Conservation (phyloP, 2,329 filamentous ascomycete genomes). For the Exophiala bonariae region DNA sequence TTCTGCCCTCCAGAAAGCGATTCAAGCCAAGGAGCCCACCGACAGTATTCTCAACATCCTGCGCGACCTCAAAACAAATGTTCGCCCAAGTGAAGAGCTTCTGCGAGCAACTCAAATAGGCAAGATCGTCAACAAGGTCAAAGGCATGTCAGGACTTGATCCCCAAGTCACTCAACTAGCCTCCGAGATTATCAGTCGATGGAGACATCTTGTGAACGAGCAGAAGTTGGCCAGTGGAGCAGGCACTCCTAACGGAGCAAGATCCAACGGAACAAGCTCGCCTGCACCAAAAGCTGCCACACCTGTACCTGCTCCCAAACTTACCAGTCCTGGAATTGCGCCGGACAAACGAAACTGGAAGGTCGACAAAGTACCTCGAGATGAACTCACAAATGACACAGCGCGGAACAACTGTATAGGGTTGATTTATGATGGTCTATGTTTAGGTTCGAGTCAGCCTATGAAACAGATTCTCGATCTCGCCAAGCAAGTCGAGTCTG, state of each 20-base stretch:
- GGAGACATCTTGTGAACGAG: slow-evolving; percentile 75
- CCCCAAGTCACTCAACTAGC: slow-evolving; percentile 71
- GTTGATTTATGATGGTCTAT: slow-evolving; percentile 90
- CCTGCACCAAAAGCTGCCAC: slow-evolving; percentile 47
- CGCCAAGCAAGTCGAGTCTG: slow-evolving; percentile 72
- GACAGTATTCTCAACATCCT: slow-evolving; percentile 72
- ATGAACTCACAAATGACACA: slow-evolving; percentile 67
- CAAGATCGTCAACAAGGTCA: slow-evolving; percentile 82
- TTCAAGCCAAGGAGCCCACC: slow-evolving; percentile 71
- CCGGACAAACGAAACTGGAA: slow-evolving; percentile 80
- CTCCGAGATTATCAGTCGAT: slow-evolving; percentile 80
- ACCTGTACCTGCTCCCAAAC: slow-evolving; percentile 41
- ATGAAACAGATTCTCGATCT: slow-evolving; percentile 67
- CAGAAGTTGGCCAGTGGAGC: slow-evolving; percentile 32
- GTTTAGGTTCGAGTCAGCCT: slow-evolving; percentile 60
- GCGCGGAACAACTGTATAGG: slow-evolving; percentile 83
- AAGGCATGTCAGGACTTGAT: slow-evolving; percentile 69
- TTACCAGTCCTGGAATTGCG: slow-evolving; percentile 41
- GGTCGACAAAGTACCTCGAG: slow-evolving; percentile 67
- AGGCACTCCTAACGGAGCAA: slow-evolving; percentile 34
- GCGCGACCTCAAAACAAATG: slow-evolving; percentile 74
- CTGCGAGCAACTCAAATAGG: slow-evolving; percentile 90
- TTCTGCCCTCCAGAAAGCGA: slow-evolving; percentile 77
- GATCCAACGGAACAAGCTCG: slow-evolving; percentile 55
- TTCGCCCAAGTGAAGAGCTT: slow-evolving; percentile 83